Evolutionary conservation across 352 stramenopile genomes (phyloP).

Genomic region (Phytophthora ramorum): DNA sequence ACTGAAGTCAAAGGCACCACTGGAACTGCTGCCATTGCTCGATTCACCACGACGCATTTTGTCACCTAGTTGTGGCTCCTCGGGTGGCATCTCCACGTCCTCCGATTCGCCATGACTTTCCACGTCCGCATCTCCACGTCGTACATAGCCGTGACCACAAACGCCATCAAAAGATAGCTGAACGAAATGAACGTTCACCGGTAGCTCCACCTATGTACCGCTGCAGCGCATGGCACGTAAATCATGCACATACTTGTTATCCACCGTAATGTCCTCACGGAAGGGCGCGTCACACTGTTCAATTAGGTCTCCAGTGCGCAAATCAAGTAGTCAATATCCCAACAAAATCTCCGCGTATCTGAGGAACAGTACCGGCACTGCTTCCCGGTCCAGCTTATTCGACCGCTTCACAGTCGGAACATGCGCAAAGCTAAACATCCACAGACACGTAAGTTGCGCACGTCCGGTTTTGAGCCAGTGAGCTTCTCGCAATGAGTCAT

Average conservation of each 20-base stretch:
- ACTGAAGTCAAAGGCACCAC: too few species aligned
- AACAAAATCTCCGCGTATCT: too few species aligned
- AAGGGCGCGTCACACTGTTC: conserved; percentile 2
- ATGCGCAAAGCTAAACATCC: conserved; percentile 4
- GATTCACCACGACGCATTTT: too few species aligned
- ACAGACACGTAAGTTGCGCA: conserved; percentile 3
- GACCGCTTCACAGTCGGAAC: not conserved
- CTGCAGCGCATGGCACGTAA: not conserved
- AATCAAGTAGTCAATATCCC: conserved; percentile 4
- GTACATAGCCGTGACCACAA: not conserved
- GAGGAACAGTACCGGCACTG: not conserved
- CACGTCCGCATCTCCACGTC: not conserved
- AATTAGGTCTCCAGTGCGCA: not conserved
- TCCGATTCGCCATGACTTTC: not conserved
- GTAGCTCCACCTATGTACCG: not conserved
- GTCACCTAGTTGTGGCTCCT: too few species aligned
- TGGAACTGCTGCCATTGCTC: too few species aligned
- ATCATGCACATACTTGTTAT: conserved; percentile 1
- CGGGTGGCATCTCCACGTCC: not conserved
- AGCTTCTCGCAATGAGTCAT: too few species aligned
- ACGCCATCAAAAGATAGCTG: not conserved
- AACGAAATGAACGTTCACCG: conserved; percentile 1
- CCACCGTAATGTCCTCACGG: conserved; percentile 11
- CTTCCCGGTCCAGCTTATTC: conserved; percentile 1
- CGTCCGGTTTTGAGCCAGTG: conserved; percentile 1